phyloP scores from a whole-genome alignment of 2,329 filamentous ascomycete species.

The Colletotrichum truncatum region DNA sequence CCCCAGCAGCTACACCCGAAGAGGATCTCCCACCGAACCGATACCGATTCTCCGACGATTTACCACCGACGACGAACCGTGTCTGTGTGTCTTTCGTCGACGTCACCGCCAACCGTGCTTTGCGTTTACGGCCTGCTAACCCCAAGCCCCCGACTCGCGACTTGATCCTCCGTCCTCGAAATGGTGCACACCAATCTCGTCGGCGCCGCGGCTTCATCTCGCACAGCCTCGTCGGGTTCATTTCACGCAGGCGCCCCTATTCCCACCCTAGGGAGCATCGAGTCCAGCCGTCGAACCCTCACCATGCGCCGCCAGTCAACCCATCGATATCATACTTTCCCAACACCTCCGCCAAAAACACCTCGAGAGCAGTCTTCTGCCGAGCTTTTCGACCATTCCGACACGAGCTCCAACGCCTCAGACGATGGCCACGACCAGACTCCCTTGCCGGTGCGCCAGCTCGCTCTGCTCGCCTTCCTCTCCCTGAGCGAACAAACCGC shows the following conservation, averaged over 20 bases:
- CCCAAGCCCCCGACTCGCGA: background rate
- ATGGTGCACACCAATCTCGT: constrained; percentile 21
- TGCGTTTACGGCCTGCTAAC: background rate
- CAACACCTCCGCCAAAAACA: constrained; percentile 75
- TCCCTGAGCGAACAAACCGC: constrained; percentile 95
- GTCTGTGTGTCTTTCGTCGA: background rate
- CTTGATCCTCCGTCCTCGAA: background rate
- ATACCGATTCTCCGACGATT: constrained; percentile 25
- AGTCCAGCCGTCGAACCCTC: constrained; percentile 29
- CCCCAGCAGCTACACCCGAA: constrained; percentile 28
- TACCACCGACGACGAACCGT: constrained; percentile 3
- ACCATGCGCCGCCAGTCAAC: constrained; percentile 48
- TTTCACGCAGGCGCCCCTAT: constrained; percentile 63
- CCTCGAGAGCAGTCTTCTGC: constrained; percentile 60
- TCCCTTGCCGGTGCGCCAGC: constrained; percentile 83
- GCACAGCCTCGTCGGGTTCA: constrained; percentile 51
- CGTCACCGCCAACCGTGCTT: constrained; percentile 11
- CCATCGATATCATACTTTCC: constrained; percentile 83
- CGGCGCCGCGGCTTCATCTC: constrained; percentile 18
- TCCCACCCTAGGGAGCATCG: constrained; percentile 42
- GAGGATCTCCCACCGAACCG: constrained; percentile 22
- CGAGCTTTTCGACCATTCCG: constrained; percentile 34
- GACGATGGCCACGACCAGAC: constrained; percentile 63
- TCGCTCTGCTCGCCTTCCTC: constrained; percentile 85
- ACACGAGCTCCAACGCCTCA: constrained; percentile 37